A percentile compares a stretch with the other conserved stretches of the same genome.
phyloP scores from a whole-genome alignment of 1,284 basidiomycete species.

The Rhizoctonia solani region DNA sequence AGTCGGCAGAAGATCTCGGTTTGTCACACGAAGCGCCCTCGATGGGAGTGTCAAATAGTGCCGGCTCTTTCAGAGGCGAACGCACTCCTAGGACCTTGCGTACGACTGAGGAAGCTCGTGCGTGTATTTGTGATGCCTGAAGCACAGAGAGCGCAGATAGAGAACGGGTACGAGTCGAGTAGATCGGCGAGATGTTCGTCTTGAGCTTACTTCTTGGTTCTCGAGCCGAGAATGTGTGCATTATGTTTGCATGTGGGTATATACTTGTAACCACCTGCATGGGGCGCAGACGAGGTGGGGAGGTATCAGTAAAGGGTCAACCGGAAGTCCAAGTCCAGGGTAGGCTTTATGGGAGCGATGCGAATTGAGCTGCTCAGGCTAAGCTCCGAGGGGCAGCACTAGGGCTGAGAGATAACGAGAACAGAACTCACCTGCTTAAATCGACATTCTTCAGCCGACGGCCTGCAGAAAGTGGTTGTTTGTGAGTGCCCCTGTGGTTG shows the following conservation, averaged over 20 bases:
- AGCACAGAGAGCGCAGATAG: constrained; percentile 3
- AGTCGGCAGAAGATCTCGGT: constrained; percentile 17
- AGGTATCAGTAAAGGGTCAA: constrained; percentile 26
- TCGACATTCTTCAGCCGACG: constrained; percentile 8
- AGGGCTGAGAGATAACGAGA: background rate
- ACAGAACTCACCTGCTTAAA: constrained; percentile 30
- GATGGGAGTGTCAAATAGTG: background rate
- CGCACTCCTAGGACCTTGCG: constrained; percentile 2
- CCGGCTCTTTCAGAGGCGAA: background rate
- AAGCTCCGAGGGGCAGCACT: constrained; percentile 13
- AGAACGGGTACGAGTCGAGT: constrained; percentile 1
- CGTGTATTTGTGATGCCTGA: constrained; percentile 18
- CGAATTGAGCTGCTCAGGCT: constrained; percentile 3
- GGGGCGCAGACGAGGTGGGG: constrained; percentile 11
- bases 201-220: constrained; percentile 8
- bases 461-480: background rate
- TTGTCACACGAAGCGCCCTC: constrained; percentile 23
- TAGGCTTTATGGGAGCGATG: constrained; percentile 18
- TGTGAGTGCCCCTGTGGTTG: too few species aligned
- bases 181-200: constrained; percentile 2
- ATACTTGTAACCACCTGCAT: constrained; percentile 1
- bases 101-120: constrained; percentile 20
- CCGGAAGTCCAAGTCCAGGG: background rate
- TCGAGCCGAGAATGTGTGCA: constrained; percentile 7
- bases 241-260: constrained; percentile 19